Conservation (phyloP, 1,139 yeast species). For the Kazachstania sp. region DNA sequence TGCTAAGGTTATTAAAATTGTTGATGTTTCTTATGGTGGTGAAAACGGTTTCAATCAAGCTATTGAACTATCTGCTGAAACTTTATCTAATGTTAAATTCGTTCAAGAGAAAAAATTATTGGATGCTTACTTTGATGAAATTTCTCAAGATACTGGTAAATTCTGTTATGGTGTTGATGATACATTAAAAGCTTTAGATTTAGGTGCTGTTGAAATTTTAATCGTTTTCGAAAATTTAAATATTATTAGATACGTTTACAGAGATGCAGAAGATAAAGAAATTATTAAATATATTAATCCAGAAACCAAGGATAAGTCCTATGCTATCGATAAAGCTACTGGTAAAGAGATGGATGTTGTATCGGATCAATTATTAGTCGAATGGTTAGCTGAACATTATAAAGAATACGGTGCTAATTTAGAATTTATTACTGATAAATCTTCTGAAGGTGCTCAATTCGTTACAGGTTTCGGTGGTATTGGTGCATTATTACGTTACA, state of each 20-base stretch:
- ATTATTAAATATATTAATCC: conserved; percentile 69
- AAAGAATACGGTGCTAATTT: conserved; percentile 87
- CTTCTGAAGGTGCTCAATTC: conserved; percentile 97
- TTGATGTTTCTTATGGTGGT: conserved; percentile 97
- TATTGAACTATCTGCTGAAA: conserved; percentile 92
- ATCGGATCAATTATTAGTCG: conserved; percentile 75
- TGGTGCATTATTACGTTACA: conserved; percentile 92
- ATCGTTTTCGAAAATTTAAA: conserved; percentile 91
- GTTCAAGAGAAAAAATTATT: conserved; percentile 96
- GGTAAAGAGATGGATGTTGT: conserved; percentile 85
- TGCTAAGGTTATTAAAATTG: conserved; percentile 81
- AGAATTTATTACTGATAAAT: conserved; percentile 93
- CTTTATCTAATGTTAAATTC: conserved; percentile 91
- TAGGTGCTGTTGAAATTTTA: conserved; percentile 89
- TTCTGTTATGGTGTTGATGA: conserved; percentile 97
- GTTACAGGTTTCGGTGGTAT: conserved; percentile 98
- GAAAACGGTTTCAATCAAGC: conserved; percentile 99
- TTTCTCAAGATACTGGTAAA: conserved; percentile 92
- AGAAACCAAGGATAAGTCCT: conserved; percentile 63
- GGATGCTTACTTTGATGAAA: conserved; percentile 87
- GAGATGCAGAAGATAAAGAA: conserved; percentile 74
- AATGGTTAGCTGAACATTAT: conserved; percentile 97
- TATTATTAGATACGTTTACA: conserved; percentile 72
- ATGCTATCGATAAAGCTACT: conserved; percentile 70
- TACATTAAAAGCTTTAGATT: conserved; percentile 88